Conservation (phyloP, 805 yeast genomes). For the Candida khao-thaluensis region DNA sequence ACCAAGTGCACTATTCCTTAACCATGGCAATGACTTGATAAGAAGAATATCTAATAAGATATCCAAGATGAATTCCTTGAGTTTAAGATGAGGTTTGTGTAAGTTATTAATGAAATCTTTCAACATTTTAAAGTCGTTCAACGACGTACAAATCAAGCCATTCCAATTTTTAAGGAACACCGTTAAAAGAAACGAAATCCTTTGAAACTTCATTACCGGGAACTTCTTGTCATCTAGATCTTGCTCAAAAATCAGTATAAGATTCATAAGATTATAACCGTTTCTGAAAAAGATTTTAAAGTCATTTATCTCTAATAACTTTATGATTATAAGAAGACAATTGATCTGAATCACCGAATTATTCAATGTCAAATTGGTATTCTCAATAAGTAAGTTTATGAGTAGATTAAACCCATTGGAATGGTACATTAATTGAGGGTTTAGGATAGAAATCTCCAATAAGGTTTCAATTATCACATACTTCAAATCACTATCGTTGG, state of each 20-base stretch:
- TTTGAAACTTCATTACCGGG: conserved; percentile 51
- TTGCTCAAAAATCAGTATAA: conserved; percentile 66
- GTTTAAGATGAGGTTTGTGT: conserved; percentile 51
- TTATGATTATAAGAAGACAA: conserved; percentile 39
- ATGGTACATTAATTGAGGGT: conserved; percentile 46
- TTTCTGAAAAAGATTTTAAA: conserved; percentile 54
- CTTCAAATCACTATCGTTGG: conserved; percentile 35
- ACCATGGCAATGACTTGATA: conserved; percentile 59
- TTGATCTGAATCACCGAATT: conserved; percentile 37
- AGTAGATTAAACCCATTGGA: conserved; percentile 53
- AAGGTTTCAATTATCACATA: conserved; percentile 34
- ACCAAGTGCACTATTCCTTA: conserved; percentile 23
- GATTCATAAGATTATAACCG: conserved; percentile 59
- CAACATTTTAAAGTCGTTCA: conserved; percentile 54
- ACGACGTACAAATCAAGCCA: conserved; percentile 68
- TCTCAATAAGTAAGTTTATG: conserved; percentile 41
- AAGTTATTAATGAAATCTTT: conserved; percentile 61
- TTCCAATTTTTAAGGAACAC: conserved; percentile 68
- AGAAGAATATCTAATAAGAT: conserved; percentile 66
- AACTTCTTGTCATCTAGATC: conserved; percentile 37
- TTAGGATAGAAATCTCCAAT: conserved; percentile 35
- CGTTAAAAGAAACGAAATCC: conserved; percentile 57
- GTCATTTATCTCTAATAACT: conserved; percentile 56
- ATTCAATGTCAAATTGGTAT: conserved; percentile 39
- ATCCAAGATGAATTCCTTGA: conserved; percentile 67